Evolutionary conservation across 257 asterid species (phyloP).

Genomic region (Coffea eugenioides): DNA sequence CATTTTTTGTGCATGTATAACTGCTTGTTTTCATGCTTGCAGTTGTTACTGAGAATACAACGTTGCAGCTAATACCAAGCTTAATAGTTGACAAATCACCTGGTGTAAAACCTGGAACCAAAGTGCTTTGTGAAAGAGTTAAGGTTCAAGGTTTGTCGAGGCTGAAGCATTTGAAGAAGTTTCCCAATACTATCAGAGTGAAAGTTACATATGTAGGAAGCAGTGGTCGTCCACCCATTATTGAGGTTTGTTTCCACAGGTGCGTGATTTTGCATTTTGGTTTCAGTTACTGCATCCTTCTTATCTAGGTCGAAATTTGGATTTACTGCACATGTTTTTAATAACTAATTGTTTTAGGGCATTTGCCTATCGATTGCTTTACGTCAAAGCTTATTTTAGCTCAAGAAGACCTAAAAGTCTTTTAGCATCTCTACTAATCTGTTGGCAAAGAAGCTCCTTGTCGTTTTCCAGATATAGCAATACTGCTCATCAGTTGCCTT

Average conservation of each 20-base stretch:
- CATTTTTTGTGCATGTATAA: background rate
- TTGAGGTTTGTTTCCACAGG: conserved; percentile 92
- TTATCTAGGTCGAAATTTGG: background rate
- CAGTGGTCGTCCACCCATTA: conserved; percentile 40
- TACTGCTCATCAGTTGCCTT: background rate
- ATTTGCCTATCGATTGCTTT: background rate
- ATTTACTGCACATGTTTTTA: background rate
- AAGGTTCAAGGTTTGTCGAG: conserved; percentile 68
- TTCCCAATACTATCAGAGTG: conserved; percentile 62
- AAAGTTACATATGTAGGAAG: conserved; percentile 47
- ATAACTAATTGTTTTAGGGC: background rate
- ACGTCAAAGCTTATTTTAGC: background rate
- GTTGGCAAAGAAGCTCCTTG: background rate
- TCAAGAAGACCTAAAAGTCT: background rate
- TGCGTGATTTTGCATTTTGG: conserved; percentile 24
- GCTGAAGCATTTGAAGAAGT: conserved; percentile 53
- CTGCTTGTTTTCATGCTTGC: conserved; percentile 25
- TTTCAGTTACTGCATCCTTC: background rate
- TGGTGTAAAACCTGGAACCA: conserved; percentile 69
- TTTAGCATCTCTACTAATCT: background rate
- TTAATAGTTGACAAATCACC: conserved; percentile 64
- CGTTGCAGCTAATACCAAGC: conserved; percentile 57
- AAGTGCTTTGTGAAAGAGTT: conserved; percentile 72
- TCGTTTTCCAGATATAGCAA: background rate
- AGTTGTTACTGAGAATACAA: conserved; percentile 51